Evolutionary conservation across 805 yeast species (phyloP).

Genomic region (Dipodascus albidus): DNA sequence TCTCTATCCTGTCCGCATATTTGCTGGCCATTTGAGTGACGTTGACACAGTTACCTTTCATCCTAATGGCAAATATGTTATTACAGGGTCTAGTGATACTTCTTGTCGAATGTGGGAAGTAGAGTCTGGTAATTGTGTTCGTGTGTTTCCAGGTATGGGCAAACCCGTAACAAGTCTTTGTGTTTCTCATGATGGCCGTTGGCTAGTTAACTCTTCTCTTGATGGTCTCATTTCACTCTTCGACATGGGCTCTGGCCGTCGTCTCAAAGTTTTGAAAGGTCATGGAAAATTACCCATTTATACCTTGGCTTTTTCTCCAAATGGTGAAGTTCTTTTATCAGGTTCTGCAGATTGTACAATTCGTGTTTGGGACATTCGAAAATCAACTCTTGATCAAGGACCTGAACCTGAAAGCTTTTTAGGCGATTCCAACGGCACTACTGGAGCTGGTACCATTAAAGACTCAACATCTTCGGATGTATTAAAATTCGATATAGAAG

Average conservation of each 20-base stretch:
- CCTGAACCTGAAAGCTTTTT: conserved; percentile 61
- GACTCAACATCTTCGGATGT: background rate
- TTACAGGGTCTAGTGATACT: conserved; percentile 88
- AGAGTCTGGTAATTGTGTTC: conserved; percentile 69
- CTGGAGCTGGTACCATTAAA: background rate
- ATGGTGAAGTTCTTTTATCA: conserved; percentile 75
- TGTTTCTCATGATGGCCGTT: conserved; percentile 88
- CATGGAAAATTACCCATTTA: conserved; percentile 78
- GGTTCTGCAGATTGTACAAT: conserved; percentile 85
- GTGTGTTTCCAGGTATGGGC: conserved; percentile 80
- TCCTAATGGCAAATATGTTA: conserved; percentile 83
- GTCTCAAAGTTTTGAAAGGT: conserved; percentile 80
- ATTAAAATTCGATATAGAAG: conserved; percentile 6
- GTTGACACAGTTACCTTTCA: conserved; percentile 89
- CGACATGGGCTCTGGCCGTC: conserved; percentile 84
- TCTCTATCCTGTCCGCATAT: conserved; percentile 81
- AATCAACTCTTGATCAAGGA: conserved; percentile 64
- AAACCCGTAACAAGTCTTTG: conserved; percentile 72
- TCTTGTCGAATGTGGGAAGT: conserved; percentile 97
- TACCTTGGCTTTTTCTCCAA: conserved; percentile 67
- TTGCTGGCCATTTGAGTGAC: conserved; percentile 92
- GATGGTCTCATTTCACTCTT: conserved; percentile 76
- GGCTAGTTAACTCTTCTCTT: conserved; percentile 87
- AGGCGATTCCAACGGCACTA: conserved; percentile 9
- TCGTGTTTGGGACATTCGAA: conserved; percentile 86